These are phyloP conservation scores for Parietichytrium sp. DNA, from an alignment of 108 stramenopile genomes.

Conservation along the genomic window DNA sequence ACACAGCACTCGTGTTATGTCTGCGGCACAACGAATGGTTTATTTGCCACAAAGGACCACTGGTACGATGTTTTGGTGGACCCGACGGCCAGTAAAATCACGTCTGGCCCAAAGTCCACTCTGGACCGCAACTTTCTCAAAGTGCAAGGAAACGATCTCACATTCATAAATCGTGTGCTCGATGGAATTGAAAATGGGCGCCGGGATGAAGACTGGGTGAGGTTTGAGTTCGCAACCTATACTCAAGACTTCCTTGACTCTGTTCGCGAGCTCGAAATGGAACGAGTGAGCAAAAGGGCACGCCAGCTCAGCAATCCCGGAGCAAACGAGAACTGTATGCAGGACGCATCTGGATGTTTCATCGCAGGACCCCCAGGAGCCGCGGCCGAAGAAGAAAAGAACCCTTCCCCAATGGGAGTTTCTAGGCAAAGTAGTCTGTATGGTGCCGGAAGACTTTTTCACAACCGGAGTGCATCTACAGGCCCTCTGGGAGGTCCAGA, in stretches of 20 bases:
- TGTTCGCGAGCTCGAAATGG: constrained; percentile 14
- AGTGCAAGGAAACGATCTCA: constrained; percentile 15
- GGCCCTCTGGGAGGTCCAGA: too few relatives aligned
- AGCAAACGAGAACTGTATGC: too few relatives aligned
- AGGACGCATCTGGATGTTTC: too few relatives aligned
- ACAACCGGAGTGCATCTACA: too few relatives aligned
- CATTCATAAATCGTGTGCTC: background rate
- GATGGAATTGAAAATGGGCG: constrained; percentile 20
- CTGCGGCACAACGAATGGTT: constrained; percentile 27
- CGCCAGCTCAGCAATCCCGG: too few relatives aligned
- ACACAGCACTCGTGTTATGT: constrained; percentile 14
- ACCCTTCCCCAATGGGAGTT: too few relatives aligned
- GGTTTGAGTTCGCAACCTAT: constrained; percentile 12
- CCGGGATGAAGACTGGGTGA: constrained; percentile 26
- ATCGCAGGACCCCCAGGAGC: too few relatives aligned
- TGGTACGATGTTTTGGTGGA: constrained; percentile 5
- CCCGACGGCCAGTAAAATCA: background rate
- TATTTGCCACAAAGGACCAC: constrained; percentile 31
- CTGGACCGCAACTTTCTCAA: constrained; percentile 15
- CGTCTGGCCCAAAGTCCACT: background rate
- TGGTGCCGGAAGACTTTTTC: too few relatives aligned
- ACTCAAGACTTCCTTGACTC: constrained; percentile 28
- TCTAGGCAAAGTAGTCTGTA: too few relatives aligned
- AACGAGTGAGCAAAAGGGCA: too few relatives aligned
- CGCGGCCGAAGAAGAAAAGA: too few relatives aligned